These are phyloP conservation scores for Boletus sp. DNA, from an alignment of 768 basidiomycete species.

Conservation along the genomic window DNA sequence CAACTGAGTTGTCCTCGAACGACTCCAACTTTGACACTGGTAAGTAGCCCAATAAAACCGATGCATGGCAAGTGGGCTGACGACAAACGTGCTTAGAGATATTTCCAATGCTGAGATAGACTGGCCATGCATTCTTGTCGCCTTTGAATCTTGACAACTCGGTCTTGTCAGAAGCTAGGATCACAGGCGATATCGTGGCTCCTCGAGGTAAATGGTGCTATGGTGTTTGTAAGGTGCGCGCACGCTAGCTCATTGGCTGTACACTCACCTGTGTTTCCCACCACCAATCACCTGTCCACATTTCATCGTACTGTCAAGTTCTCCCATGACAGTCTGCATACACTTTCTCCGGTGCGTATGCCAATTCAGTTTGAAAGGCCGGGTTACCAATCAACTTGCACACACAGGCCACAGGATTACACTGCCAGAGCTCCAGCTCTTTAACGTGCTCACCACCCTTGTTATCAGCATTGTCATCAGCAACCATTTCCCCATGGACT, in stretches of 20 bases:
- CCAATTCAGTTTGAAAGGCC: not conserved
- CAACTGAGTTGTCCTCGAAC: not conserved
- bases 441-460: not conserved
- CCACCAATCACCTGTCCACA: not conserved
- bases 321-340: not conserved
- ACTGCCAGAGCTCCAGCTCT: not conserved
- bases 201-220: not conserved
- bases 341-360: not conserved
- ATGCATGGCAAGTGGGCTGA: not conserved
- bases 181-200: not conserved
- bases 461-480: too few species aligned
- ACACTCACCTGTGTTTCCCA: not conserved
- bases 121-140: not conserved
- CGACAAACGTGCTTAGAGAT: not conserved
- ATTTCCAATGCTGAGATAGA: constrained; percentile 1
- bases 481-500: not conserved
- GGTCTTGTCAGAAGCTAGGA: not conserved
- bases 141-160: constrained; percentile 1
- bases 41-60: not conserved
- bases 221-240: too few species aligned
- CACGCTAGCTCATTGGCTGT: not conserved
- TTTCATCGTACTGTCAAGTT: not conserved
- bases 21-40: not conserved
- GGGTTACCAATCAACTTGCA: not conserved
- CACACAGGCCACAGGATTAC: not conserved